Base-by-base conservation (phyloP, 1,284 basidiomycete genomes). In the Cryptococcus wingfieldii region DNA sequence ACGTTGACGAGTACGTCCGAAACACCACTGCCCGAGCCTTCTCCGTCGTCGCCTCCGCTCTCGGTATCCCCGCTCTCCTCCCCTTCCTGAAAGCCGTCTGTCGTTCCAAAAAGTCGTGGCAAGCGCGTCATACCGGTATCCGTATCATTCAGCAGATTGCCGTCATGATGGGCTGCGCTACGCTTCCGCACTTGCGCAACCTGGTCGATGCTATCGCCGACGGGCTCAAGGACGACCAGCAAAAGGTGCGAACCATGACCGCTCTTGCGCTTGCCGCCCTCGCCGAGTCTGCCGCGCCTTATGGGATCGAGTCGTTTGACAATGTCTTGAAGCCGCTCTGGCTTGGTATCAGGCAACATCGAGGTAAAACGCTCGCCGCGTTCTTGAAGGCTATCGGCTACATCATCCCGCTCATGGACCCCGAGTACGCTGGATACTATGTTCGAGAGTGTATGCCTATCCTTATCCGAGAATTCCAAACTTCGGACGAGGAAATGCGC, bases 161-260 rank as follows among this genome's bases (percentile, higher is more conserved):
- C 19, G 96, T 98, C 73, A 97, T 98, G 93, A 98, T 98, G 93
- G 95, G 96, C 19, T 98, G 95, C 69, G 96, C 95, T n/a, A 89
- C 98, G 38, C 83, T 98, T 4, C 96, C 96, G 16, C 96, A 98
- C 76, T 82, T 99, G 46, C 89, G 93, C 57, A 98, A 96, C 70
- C 83, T 98, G 38, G 95, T 98, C 43, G 91, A 97, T 63, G 94
- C 94, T 64, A 92, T 98, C 54, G 92, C 93, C 2, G 90, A 95
- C 66, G 96, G 96, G 23, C 81, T 98, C 46, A 86, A 91, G 47
- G 96, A 99, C 70, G 96, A 99, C 66, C 95, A 99, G 78, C 95
- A 98, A 77, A 98, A 98, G 75, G 96, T 99, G 54, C 83, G 94
- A 65, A 98, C 96, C 2, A 98, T 98, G 96, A 98, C 96, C 9